These are phyloP conservation scores for Penicillium bovifimosum DNA, from an alignment of 495 filamentous ascomycete species.

Conservation along the genomic window DNA sequence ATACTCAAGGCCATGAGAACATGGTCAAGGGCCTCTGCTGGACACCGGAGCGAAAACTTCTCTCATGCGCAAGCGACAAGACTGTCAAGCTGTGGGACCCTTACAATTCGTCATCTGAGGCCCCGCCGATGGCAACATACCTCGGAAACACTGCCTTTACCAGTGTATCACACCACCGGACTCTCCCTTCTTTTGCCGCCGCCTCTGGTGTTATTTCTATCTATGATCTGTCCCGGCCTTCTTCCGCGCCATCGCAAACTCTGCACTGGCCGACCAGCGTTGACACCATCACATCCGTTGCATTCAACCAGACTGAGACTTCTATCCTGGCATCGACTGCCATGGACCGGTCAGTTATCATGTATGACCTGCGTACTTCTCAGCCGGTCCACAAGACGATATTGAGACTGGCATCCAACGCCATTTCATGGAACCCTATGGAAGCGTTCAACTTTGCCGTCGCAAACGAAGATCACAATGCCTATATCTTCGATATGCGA, in stretches of 20 bases:
- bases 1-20: slow-evolving; percentile 74
- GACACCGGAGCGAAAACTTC: slow-evolving; percentile 73
- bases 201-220: slow-evolving; percentile 77
- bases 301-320: slow-evolving; percentile 93
- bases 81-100: slow-evolving; percentile 89
- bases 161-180: slow-evolving; percentile 75
- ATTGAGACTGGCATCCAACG: slow-evolving; percentile 76
- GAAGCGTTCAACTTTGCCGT: slow-evolving; percentile 89
- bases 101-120: slow-evolving; percentile 60
- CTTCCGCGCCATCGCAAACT: slow-evolving; percentile 66
- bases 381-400: slow-evolving; percentile 74
- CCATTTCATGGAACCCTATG: slow-evolving; percentile 92
- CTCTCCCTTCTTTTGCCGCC: slow-evolving; percentile 66
- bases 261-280: slow-evolving; percentile 80
- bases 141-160: slow-evolving; percentile 79
- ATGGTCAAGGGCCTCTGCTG: slow-evolving; percentile 90
- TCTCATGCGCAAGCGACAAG: slow-evolving; percentile 85
- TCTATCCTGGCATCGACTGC: slow-evolving; percentile 79
- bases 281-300: slow-evolving; percentile 85
- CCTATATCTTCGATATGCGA: slow-evolving; percentile 82
- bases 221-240: slow-evolving; percentile 75
- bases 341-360: slow-evolving; percentile 76
- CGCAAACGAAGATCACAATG: slow-evolving; percentile 74
- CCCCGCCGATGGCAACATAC: slow-evolving; percentile 70
- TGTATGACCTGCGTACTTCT: slow-evolving; percentile 85